Conservation (phyloP, 768 basidiomycete genomes). For the Termitomyces heimii region DNA sequence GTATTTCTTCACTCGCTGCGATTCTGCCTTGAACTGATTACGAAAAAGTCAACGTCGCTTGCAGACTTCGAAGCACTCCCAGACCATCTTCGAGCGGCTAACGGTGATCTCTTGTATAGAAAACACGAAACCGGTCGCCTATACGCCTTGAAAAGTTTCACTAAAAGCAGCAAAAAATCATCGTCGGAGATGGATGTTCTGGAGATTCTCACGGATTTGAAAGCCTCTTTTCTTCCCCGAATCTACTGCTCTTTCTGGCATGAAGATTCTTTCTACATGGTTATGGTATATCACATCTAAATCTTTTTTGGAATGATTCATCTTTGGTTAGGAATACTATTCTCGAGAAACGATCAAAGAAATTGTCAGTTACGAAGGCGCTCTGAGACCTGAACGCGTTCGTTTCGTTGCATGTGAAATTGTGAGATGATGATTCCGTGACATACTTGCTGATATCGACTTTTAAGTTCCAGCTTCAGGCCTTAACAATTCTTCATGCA, state of each 20-base stretch:
- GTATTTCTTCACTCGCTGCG: conserved; percentile 8
- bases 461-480: conserved; percentile 27
- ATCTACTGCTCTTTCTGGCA: conserved; percentile 37
- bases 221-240: conserved; percentile 30
- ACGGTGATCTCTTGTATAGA: conserved; percentile 15
- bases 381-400: conserved; percentile 28
- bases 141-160: conserved; percentile 24
- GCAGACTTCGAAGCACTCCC: conserved; percentile 29
- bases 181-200: conserved; percentile 30
- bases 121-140: conserved; percentile 25
- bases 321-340: conserved; percentile 25
- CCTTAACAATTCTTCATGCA: conserved; percentile 36
- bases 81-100: conserved; percentile 1
- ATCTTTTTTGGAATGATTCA: neutral
- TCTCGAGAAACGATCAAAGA: conserved; percentile 24
- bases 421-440: conserved; percentile 21
- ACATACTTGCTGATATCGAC: neutral
- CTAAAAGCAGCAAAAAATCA: conserved; percentile 8
- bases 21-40: neutral
- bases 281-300: conserved; percentile 26
- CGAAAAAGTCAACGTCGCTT: conserved; percentile 16
- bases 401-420: conserved; percentile 44
- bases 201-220: conserved; percentile 26
- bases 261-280: conserved; percentile 29
- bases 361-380: conserved; percentile 25